These are phyloP conservation scores for Colletotrichum tropicale DNA, from an alignment of 2,329 filamentous ascomycete genomes.

Conservation along the genomic window DNA sequence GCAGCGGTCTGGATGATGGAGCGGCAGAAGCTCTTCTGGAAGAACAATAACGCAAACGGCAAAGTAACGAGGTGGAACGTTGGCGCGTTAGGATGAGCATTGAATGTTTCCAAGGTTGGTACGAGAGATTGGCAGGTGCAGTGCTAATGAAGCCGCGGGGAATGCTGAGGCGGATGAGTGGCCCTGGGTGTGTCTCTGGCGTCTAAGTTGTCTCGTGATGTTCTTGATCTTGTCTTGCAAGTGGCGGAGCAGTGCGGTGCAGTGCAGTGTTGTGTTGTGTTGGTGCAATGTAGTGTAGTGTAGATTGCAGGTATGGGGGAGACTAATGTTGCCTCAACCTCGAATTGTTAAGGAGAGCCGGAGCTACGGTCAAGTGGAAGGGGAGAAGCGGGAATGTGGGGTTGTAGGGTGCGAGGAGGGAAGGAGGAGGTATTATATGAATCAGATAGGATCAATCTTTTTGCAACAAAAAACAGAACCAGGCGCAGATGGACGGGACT, in stretches of 20 bases:
- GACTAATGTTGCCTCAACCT: conserved; percentile 4
- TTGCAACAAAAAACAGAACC: background rate
- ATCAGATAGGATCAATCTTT: conserved; percentile 16
- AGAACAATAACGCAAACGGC: conserved; percentile 11
- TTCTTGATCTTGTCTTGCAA: background rate
- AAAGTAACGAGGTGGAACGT: conserved; percentile 17
- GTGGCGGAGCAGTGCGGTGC: background rate
- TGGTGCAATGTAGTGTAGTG: background rate
- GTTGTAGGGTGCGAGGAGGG: background rate
- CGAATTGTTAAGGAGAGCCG: conserved; percentile 8
- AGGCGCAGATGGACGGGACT: background rate
- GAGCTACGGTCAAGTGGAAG: conserved; percentile 15
- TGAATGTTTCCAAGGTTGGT: conserved; percentile 15
- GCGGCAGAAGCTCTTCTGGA: background rate
- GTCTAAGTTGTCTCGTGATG: background rate
- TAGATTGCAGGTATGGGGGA: background rate
- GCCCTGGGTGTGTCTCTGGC: background rate
- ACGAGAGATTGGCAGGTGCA: background rate
- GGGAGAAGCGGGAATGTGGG: conserved; percentile 4
- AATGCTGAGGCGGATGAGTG: conserved; percentile 8
- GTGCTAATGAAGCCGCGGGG: background rate
- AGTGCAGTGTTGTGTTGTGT: background rate
- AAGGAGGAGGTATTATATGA: conserved; percentile 15
- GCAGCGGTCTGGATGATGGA: background rate
- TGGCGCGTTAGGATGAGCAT: conserved; percentile 21